Evolutionary conservation across 495 filamentous ascomycete genomes (phyloP).

Genomic region (Aspergillus ellipticus): DNA sequence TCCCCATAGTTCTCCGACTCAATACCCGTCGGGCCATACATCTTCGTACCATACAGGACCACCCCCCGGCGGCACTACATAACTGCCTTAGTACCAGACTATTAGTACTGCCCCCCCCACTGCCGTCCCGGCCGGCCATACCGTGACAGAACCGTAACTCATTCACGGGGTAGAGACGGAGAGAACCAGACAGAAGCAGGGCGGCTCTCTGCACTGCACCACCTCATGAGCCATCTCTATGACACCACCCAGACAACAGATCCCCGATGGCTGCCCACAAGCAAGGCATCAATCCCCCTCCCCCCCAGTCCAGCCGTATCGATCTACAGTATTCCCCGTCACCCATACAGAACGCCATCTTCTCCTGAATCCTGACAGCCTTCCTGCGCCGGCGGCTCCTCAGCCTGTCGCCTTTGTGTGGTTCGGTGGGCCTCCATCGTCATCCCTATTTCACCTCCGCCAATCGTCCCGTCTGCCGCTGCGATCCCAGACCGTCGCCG

Average conservation of each 20-base stretch:
- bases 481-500: slow-evolving; percentile 17
- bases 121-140: not conserved
- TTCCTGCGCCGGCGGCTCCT: not conserved
- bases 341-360: too few species aligned
- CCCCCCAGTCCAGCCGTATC: too few species aligned
- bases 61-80: too few species aligned
- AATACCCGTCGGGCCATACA: too few species aligned
- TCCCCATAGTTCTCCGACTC: too few species aligned
- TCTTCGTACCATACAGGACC: too few species aligned
- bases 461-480: slow-evolving; percentile 32
- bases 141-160: not conserved
- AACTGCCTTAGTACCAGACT: too few species aligned
- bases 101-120: not conserved
- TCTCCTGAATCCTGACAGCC: not conserved
- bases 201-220: not conserved
- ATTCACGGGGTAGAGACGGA: not conserved
- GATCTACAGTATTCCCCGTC: too few species aligned
- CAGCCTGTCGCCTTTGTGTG: slow-evolving; percentile 32
- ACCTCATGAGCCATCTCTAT: too few species aligned
- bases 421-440: slow-evolving; percentile 46
- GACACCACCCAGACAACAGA: not conserved
- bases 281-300: too few species aligned
- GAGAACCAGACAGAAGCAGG: not conserved
- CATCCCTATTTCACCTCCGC: slow-evolving; percentile 41
- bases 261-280: too few species aligned